A percentile compares a stretch with the other conserved stretches of the same genome.
phyloP scores from a whole-genome alignment of 768 basidiomycete genomes.

The Austroboletus festivus region DNA sequence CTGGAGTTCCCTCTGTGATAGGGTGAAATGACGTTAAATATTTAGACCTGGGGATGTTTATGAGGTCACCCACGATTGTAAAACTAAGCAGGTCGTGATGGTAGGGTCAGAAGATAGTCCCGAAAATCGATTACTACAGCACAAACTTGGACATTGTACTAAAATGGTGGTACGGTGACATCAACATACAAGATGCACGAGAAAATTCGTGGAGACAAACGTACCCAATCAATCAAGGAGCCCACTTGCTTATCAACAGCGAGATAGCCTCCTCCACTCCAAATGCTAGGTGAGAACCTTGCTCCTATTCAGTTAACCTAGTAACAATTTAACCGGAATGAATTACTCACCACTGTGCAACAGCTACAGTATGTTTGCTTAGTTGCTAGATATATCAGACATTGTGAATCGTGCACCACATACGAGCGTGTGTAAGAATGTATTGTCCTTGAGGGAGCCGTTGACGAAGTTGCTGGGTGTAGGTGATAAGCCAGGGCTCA shows the following conservation, averaged over 20 bases:
- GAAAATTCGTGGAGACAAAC: neutral
- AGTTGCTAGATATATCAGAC: neutral
- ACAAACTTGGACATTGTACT: conserved; percentile 41
- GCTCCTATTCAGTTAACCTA: neutral
- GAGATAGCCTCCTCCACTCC: conserved; percentile 37
- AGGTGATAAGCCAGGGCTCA: conserved; percentile 34
- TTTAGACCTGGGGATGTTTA: neutral
- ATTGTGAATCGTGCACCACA: conserved; percentile 5
- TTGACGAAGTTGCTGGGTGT: conserved; percentile 32
- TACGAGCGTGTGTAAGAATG: conserved; percentile 37
- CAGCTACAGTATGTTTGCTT: conserved; percentile 9
- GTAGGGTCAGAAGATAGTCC: conserved; percentile 1
- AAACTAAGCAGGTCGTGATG: conserved; percentile 13
- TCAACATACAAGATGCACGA: no score
- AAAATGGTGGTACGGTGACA: no score
- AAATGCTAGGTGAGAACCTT: conserved; percentile 22
- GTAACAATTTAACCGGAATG: neutral
- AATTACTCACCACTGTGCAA: conserved; percentile 22
- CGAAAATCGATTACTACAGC: neutral
- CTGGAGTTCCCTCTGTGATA: conserved; percentile 51
- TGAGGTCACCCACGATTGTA: conserved; percentile 26
- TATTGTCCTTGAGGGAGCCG: conserved; percentile 33
- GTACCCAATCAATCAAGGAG: conserved; percentile 44
- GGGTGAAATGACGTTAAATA: neutral
- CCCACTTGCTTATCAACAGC: conserved; percentile 37